Evolutionary conservation across 1,139 yeast species (phyloP), one percentile per base, ranked within the genome.

Genomic region (Candida dubliniensis): DNA sequence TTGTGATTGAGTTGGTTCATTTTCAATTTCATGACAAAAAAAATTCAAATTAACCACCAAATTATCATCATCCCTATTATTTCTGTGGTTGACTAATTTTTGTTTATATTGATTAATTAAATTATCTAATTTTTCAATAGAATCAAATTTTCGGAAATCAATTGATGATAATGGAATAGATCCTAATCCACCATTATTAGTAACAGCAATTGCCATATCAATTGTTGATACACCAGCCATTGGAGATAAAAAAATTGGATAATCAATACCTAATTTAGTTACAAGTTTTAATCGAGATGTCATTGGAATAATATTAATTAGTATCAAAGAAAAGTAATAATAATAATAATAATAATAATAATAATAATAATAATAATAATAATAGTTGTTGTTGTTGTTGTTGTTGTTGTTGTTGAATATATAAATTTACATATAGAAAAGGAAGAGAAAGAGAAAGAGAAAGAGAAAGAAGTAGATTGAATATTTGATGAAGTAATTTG

Each of bases 151-250:
- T 11, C 51, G 47, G 13, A 70, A 58, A 48, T 64, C 63, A 43
- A 64, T 49, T 34, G 63, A 54, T 1, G 76, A 76, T 33, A 76
- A 54, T 1, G 81, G 74, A 2, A 77, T 45, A 1, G 81, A 69
- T 0, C 80, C 82, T 15, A 77, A 44, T 1, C 71, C 81, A 0
- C 82, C 82, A 14, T 49, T 45, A 3, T 57, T 56, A 1, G 69
- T 58, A 1, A 74, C 68, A 1, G 57, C 59, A 1, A 73, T 64
- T 0, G 79, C 77, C 45, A 77, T 53, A 29, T 60, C 59, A 1
- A 67, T 59, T 0, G 78, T 74, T 23, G 74, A 63, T 1, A 76
- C 66, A 0, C 81, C 81, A 0, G 81, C 81, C 82, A 77, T 77
- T 27, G 82, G 82, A 1, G 81, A 67, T 51, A 76, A 80, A 31